A percentile compares a stretch with the other conserved stretches of the same genome.
Evolutionary conservation across 306 rosid species (phyloP).

Genomic region (Cyclanthera cordifolia): DNA sequence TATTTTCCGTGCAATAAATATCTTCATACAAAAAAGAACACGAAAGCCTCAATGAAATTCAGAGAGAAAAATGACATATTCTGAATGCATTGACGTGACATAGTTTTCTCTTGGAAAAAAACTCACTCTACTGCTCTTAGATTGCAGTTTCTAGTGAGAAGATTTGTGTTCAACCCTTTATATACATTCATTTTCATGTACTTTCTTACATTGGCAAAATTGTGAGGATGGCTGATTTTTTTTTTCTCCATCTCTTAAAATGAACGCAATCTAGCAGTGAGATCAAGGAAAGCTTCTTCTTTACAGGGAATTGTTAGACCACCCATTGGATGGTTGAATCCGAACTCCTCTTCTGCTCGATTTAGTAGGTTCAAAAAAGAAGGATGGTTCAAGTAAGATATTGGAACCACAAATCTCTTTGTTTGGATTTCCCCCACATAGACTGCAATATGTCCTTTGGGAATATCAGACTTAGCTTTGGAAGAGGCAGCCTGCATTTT

Average conservation of each 20-base stretch:
- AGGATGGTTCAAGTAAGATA: constrained; percentile 27
- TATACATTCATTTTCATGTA: neutral
- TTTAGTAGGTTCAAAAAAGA: constrained; percentile 24
- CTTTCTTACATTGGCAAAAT: neutral
- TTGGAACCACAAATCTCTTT: constrained; percentile 28
- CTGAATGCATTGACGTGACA: neutral
- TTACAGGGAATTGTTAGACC: constrained; percentile 40
- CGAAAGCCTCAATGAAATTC: neutral
- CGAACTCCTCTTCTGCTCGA: constrained; percentile 37
- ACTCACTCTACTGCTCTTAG: neutral
- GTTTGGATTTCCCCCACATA: constrained; percentile 21
- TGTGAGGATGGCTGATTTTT: no score
- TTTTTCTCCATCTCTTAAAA: constrained; percentile 4
- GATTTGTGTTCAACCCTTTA: neutral
- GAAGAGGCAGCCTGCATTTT: neutral
- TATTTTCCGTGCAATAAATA: neutral
- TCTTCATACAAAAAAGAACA: neutral
- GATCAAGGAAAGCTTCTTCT: constrained; percentile 24
- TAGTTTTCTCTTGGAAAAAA: neutral
- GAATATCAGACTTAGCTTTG: neutral
- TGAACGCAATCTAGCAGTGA: constrained; percentile 16
- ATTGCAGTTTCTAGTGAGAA: neutral
- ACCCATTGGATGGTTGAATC: constrained; percentile 40
- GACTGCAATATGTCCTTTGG: no score
- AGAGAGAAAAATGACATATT: neutral